Percentiles rank a stretch among this genome's conserved stretches.
Evolutionary conservation across 306 rosid species (phyloP).

Genomic region (Dryas alaskensis): DNA sequence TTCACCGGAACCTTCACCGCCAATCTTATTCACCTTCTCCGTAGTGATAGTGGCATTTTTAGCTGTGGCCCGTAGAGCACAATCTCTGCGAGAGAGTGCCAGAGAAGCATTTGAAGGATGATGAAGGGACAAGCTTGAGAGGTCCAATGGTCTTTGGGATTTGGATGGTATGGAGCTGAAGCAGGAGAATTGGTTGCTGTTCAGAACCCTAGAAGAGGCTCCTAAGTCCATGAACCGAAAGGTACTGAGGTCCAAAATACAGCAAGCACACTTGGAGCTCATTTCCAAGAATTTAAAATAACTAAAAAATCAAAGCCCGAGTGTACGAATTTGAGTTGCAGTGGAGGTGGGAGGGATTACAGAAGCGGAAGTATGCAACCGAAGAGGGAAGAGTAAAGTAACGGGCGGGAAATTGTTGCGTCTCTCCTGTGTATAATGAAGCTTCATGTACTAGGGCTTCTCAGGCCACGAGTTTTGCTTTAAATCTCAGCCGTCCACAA

Average conservation of each 20-base stretch:
- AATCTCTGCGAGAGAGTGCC: slow-evolving; percentile 19
- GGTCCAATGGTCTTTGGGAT: background rate
- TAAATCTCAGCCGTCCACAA: no score
- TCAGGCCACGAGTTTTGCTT: no score
- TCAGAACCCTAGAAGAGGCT: slow-evolving; percentile 7
- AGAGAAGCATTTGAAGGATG: background rate
- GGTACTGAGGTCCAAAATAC: background rate
- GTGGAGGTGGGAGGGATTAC: no score
- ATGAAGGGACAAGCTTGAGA: background rate
- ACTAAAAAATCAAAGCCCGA: no score
- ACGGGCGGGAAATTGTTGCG: no score
- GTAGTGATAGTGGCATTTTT: background rate
- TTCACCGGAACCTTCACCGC: slow-evolving; percentile 20
- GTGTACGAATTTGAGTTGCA: no score
- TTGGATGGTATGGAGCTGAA: background rate
- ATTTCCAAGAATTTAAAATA: background rate
- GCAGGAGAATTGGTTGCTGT: background rate
- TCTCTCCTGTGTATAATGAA: no score
- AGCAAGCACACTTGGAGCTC: background rate
- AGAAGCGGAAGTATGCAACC: no score
- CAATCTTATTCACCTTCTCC: slow-evolving; percentile 19
- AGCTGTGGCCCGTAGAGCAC: slow-evolving; percentile 28
- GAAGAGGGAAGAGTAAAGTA: no score
- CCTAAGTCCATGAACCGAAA: slow-evolving; percentile 13
- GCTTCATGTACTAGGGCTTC: no score